Percentiles rank a stretch among this genome's conserved stretches.
Evolutionary conservation across 2,329 filamentous ascomycete genomes (phyloP).

Genomic region (Hymenoscyphus scutula): DNA sequence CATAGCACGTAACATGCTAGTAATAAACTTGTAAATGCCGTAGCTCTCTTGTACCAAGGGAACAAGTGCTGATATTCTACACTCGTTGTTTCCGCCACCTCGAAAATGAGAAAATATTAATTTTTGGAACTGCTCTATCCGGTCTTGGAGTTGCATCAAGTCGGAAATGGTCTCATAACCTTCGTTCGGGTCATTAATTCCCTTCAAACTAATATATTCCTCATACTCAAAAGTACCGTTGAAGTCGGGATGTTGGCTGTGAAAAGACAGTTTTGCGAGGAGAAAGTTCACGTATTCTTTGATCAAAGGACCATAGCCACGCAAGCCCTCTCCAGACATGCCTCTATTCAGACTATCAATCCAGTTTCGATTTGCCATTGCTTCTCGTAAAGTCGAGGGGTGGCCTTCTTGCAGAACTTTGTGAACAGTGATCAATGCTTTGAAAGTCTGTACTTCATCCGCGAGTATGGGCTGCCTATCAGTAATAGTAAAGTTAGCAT

Average conservation of each 20-base stretch:
- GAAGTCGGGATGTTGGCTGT: constrained; percentile 95
- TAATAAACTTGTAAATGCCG: constrained; percentile 99
- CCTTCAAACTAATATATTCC: constrained; percentile 96
- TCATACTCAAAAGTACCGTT: constrained; percentile 99
- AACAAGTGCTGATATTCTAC: constrained; percentile 89
- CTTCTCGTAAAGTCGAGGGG: constrained; percentile 81
- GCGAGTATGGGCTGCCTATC: constrained; percentile 90
- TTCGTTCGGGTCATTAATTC: constrained; percentile 98
- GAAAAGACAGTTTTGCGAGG: constrained; percentile 92
- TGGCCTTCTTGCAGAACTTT: constrained; percentile 98
- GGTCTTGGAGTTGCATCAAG: constrained; percentile 93
- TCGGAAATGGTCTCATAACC: constrained; percentile 96
- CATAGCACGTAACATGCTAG: constrained; percentile 98
- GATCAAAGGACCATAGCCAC: constrained; percentile 89
- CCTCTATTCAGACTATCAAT: constrained; percentile 88
- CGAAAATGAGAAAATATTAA: constrained; percentile 97
- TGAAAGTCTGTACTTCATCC: constrained; percentile 98
- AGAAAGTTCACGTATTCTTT: constrained; percentile 96
- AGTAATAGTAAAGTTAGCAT: constrained; percentile 17
- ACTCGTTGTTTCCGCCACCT: constrained; percentile 89
- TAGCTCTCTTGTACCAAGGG: constrained; percentile 96
- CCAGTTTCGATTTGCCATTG: constrained; percentile 84
- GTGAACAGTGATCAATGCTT: constrained; percentile 94
- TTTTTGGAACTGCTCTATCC: constrained; percentile 98
- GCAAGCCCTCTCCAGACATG: constrained; percentile 76